phyloP scores from a whole-genome alignment of 2,329 filamentous ascomycete genomes.

The Ophiostoma piceae region DNA sequence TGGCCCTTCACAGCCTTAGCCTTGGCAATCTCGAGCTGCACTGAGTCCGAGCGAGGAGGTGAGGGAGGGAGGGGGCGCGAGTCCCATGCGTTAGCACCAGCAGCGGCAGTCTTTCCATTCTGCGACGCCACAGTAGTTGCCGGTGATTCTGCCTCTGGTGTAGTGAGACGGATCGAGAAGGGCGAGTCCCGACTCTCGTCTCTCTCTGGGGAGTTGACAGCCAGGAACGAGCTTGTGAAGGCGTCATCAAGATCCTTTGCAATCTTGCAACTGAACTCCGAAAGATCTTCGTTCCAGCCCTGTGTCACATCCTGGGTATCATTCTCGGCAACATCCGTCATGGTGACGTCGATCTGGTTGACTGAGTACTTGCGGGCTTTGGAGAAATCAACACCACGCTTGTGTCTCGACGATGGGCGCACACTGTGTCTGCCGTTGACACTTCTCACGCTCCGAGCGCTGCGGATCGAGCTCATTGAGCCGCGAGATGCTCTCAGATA shows the following conservation, averaged over 20 bases:
- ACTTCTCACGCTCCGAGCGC: slow-evolving; percentile 33
- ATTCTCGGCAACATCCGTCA: slow-evolving; percentile 3
- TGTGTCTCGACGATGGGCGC: slow-evolving; percentile 45
- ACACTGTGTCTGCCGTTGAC: slow-evolving; percentile 37
- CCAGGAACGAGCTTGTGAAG: slow-evolving; percentile 63
- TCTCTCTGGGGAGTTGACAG: slow-evolving; percentile 25
- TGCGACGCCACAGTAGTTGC: neutral
- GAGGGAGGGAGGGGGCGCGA: slow-evolving; percentile 48
- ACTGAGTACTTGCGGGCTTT: slow-evolving; percentile 40
- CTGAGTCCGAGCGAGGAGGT: slow-evolving; percentile 35
- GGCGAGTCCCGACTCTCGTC: slow-evolving; percentile 37
- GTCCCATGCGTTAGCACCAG: slow-evolving; percentile 37
- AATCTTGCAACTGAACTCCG: slow-evolving; percentile 77
- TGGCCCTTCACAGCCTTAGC: slow-evolving; percentile 23
- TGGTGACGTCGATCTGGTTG: slow-evolving; percentile 21
- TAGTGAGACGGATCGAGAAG: slow-evolving; percentile 41
- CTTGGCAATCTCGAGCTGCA: slow-evolving; percentile 29
- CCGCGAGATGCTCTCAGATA: slow-evolving; percentile 35
- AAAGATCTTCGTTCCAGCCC: slow-evolving; percentile 65
- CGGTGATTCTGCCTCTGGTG: slow-evolving; percentile 26
- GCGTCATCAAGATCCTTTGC: slow-evolving; percentile 89
- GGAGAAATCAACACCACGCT: slow-evolving; percentile 52
- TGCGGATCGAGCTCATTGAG: slow-evolving; percentile 49
- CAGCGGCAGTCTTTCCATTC: neutral
- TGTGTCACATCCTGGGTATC: slow-evolving; percentile 25